Base-by-base conservation (phyloP, 192 early-diverging fungal species). In the Backusella macrospora region DNA sequence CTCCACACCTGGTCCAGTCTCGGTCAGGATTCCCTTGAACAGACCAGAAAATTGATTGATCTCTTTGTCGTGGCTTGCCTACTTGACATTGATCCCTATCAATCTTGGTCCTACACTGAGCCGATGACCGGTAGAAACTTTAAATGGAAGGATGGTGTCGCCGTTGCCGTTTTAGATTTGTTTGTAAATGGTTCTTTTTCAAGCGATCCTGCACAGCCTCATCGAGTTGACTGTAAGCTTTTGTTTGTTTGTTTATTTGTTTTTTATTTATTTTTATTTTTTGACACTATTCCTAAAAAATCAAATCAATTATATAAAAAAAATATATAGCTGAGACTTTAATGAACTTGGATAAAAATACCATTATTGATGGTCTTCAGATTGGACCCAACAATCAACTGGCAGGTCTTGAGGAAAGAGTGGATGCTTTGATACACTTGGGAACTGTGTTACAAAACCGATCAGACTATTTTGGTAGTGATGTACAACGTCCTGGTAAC, bases 51-150 rank as follows among this genome's bases (percentile, higher is more conserved):
- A 8, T 63, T 94, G 3, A 78, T 96, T 9, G 96, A 98, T 77
- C 79, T 98, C 62, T 90, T 94, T 71, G 89, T 96, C 6, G 91
- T 96, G 3, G 93, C 93, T 5, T 94, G 96, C 14, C 86, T 98
- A 7, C 80, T 98, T 21, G 96, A 98, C 73, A 93, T 95, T 2
- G 94, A 95, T 0, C 94, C 96, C 0, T 94, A 94, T 4, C 85
- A 86, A 69, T 43, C 80, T 13, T 98, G 95, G 95, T 82, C 78
- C 21, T 98, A 89, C 78, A 75, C 80, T 26, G 91, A 94, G 72
- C 68, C 74, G 15, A 74, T 78, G 8, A 67, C 86, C 0, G 83
- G 89, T 16, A 55, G 73, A 12, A 74, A 71, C 4, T 86, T 90
- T 69, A 79, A 81, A 39, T 82, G 96, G 23, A 91, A 91, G 0